Conservation (phyloP, 495 filamentous ascomycete species). For the Talaromyces proteolyticus region DNA sequence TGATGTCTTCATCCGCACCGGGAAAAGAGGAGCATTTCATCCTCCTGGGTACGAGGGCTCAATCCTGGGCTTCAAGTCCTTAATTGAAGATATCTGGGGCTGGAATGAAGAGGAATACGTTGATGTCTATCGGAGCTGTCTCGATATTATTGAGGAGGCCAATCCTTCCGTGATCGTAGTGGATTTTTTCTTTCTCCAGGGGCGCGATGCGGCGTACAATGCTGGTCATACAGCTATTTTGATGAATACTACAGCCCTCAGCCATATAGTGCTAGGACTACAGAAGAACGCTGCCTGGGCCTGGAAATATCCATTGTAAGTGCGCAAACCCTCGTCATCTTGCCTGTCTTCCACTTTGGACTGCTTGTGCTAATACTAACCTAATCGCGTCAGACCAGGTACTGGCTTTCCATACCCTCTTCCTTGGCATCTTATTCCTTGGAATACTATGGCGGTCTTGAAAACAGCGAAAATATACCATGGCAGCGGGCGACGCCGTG, state of each 20-base stretch:
- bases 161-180: conserved; percentile 38
- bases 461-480: conserved; percentile 26
- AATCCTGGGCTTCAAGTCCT: conserved; percentile 26
- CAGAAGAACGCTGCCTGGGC: conserved; percentile 27
- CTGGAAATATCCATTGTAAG: conserved; percentile 43
- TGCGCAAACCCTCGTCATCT: neutral
- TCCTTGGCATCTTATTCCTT: conserved; percentile 30
- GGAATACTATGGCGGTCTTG: conserved; percentile 27
- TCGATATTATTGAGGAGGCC: conserved; percentile 33
- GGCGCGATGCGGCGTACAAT: conserved; percentile 38
- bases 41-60: conserved; percentile 31
- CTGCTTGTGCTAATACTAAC: neutral
- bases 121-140: conserved; percentile 34
- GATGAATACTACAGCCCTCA: conserved; percentile 29
- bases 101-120: conserved; percentile 47
- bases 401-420: conserved; percentile 43
- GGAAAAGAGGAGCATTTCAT: conserved; percentile 25
- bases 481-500: conserved; percentile 16
- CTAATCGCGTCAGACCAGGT: conserved; percentile 22
- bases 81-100: conserved; percentile 26
- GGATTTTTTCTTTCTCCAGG: conserved; percentile 46
- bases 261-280: conserved; percentile 31
- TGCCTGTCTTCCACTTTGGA: neutral
- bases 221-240: conserved; percentile 20
- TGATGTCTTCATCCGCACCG: conserved; percentile 34